phyloP scores from a whole-genome alignment of 2,329 filamentous ascomycete genomes.

The Aureobasidium musti region DNA sequence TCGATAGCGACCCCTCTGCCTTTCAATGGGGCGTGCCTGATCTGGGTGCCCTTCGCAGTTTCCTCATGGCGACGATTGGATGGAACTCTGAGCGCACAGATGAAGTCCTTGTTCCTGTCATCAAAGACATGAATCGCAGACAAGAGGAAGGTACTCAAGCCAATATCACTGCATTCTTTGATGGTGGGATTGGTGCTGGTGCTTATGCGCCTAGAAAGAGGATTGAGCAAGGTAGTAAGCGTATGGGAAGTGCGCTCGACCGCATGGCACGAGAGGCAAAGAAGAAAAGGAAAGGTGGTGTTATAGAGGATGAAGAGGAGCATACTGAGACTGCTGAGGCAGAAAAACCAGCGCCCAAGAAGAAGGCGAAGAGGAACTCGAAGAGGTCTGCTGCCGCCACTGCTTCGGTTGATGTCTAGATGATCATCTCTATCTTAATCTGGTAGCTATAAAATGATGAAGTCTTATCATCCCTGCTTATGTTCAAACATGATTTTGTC shows the following conservation, averaged over 20 bases:
- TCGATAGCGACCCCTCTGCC: slow-evolving; percentile 72
- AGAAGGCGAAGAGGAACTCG: slow-evolving; percentile 28
- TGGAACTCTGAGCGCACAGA: slow-evolving; percentile 92
- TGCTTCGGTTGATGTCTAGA: slow-evolving; percentile 21
- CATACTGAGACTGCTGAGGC: slow-evolving; percentile 6
- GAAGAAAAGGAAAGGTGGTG: slow-evolving; percentile 36
- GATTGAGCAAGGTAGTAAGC: slow-evolving; percentile 64
- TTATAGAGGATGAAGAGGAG: slow-evolving; percentile 29
- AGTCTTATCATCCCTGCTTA: not conserved
- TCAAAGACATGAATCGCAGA: slow-evolving; percentile 89
- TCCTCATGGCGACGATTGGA: slow-evolving; percentile 88
- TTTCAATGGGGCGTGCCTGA: slow-evolving; percentile 98
- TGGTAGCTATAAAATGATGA: not conserved
- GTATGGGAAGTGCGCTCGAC: slow-evolving; percentile 74
- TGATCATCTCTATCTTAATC: not conserved
- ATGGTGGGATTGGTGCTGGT: slow-evolving; percentile 68
- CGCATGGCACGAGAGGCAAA: slow-evolving; percentile 62
- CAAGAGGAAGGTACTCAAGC: slow-evolving; percentile 88
- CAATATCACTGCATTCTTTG: slow-evolving; percentile 94
- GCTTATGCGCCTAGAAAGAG: slow-evolving; percentile 71
- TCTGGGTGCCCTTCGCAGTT: slow-evolving; percentile 77
- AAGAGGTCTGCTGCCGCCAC: slow-evolving; percentile 22
- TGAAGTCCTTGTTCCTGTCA: slow-evolving; percentile 92
- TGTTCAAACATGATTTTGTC: not conserved
- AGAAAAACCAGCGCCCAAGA: slow-evolving; percentile 19